Evolutionary conservation across 176 grass and related monocot species (phyloP), one percentile per base, ranked within the genome.

Genomic region (Carex myosuroides): DNA sequence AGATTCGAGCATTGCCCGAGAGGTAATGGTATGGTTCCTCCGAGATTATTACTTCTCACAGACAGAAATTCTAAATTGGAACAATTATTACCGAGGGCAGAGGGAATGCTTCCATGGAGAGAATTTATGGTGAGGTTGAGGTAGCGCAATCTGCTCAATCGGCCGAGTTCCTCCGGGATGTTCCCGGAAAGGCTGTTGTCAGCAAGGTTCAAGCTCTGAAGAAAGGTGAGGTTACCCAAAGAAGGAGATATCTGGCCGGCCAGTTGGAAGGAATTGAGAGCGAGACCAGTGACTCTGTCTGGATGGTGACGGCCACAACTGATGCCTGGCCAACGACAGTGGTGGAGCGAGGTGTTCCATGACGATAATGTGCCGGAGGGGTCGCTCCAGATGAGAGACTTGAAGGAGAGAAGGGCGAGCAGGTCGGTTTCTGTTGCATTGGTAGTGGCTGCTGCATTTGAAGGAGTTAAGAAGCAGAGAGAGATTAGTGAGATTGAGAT

Each of bases 141-240:
- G 2, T n/a, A 39, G 4, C 3, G 42, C 20, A 88, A 52, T 53
- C 63, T 57, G 13, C 35, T 78, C 53, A 86, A 60, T 22, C 26
- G 22, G 7, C 85, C 85, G 0, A 90, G 21, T 72, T 90, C 81
- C 41, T 81, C 13, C 0, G 73, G 85, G 10, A 90, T 81, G 63
- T 1, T 14, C 54, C 88, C 85, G 0, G 50, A 79, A 13, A 90
- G 59, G 4, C 13, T 39, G 56, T 89, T 86, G 53, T 86, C 20
- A 14, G 77, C 24, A 17, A 89, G 88, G 42, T 4, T 83, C 71
- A 92, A 54, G 17, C 63, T 69, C 37, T 37, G 78, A n/a, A 81
- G 78, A 63, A 89, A 89, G 13, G 87, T 85, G 0, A 89, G 85
- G 75, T 92, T 92, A 20, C 72, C 81, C 26, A 90, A 12, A 42